Evolutionary conservation across 1,284 basidiomycete species (phyloP).

Genomic region (Trichosporon asahii): DNA sequence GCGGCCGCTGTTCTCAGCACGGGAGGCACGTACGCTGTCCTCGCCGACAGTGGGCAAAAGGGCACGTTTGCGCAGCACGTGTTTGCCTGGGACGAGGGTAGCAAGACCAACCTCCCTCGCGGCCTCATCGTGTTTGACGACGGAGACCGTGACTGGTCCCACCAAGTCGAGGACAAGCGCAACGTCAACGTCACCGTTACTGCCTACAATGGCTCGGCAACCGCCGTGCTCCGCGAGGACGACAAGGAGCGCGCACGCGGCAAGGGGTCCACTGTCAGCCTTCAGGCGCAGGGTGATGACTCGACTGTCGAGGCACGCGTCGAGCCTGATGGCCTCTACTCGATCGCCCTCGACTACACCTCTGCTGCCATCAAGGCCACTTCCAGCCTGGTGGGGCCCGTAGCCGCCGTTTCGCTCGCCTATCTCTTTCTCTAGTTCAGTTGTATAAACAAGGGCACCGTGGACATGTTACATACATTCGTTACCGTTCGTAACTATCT

Average conservation of each 20-base stretch:
- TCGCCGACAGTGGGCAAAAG: background rate
- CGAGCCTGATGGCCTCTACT: background rate
- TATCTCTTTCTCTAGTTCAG: background rate
- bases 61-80: slow-evolving; percentile 8
- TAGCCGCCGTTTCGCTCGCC: background rate
- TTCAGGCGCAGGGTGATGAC: slow-evolving; percentile 4
- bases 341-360: background rate
- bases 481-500: background rate
- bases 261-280: background rate
- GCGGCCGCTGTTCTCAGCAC: slow-evolving; percentile 3
- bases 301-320: background rate
- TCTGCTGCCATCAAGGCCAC: background rate
- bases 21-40: slow-evolving; percentile 3
- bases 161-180: background rate
- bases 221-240: background rate
- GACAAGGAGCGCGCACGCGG: slow-evolving; percentile 7
- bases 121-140: background rate
- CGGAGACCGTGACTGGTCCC: background rate
- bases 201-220: background rate
- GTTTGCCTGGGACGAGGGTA: background rate
- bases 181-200: slow-evolving; percentile 10
- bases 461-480: background rate
- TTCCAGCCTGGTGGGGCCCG: background rate
- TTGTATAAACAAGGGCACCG: background rate
- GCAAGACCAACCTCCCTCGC: background rate